These are phyloP conservation scores for Lyophyllum semitale DNA, from an alignment of 768 basidiomycete species.

Conservation along the genomic window DNA sequence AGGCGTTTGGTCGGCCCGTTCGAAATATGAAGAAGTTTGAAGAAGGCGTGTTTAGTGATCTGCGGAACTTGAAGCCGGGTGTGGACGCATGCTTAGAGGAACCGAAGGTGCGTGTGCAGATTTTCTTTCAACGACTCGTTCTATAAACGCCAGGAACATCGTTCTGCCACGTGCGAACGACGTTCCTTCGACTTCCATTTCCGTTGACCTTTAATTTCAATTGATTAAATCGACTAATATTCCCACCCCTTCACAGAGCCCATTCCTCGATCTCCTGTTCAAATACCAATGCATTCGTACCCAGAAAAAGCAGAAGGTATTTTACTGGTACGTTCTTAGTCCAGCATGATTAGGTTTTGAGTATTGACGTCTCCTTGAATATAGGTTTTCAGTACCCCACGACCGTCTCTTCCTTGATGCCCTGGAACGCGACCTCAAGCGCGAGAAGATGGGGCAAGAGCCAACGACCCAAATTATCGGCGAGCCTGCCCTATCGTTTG, in stretches of 20 bases:
- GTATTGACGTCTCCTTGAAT: not conserved
- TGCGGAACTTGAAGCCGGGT: conserved; percentile 92
- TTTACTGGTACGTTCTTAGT: conserved; percentile 75
- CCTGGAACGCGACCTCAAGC: conserved; percentile 92
- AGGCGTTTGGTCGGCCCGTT: conserved; percentile 88
- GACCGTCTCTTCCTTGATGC: conserved; percentile 97
- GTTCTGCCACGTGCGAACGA: not conserved
- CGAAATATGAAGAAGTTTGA: conserved; percentile 96
- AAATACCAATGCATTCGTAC: conserved; percentile 97
- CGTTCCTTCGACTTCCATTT: not conserved
- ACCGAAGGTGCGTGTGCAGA: conserved; percentile 71
- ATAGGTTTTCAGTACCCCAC: conserved; percentile 95
- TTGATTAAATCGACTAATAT: not conserved
- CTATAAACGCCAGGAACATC: not conserved
- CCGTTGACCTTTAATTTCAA: not conserved
- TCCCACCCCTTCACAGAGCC: conserved; percentile 59
- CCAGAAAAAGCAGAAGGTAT: conserved; percentile 99
- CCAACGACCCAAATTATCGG: conserved; percentile 72
- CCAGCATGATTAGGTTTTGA: not conserved
- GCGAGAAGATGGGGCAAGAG: conserved; percentile 89
- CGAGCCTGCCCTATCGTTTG: conserved; percentile 88
- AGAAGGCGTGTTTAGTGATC: conserved; percentile 93
- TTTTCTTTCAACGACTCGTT: not conserved
- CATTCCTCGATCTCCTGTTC: conserved; percentile 91
- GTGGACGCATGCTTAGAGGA: conserved; percentile 92